Evolutionary conservation across 768 basidiomycete genomes (phyloP).

Genomic region (Tubosaeta sp.): DNA sequence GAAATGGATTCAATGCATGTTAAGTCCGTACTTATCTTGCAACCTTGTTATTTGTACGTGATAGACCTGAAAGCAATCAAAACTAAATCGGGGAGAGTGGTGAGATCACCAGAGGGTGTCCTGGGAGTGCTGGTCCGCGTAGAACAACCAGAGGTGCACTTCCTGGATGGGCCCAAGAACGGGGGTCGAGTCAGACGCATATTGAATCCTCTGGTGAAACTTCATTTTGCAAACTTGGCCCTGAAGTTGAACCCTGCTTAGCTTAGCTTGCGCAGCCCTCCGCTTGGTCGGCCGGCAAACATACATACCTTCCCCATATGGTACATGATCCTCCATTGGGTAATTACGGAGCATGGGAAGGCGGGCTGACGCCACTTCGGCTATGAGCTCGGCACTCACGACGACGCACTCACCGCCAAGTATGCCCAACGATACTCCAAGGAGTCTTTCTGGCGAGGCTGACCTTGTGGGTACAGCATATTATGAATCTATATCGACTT

Average conservation of each 20-base stretch:
- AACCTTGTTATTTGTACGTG: slow-evolving; percentile 25
- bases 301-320: background rate
- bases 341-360: background rate
- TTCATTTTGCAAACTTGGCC: background rate
- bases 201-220: background rate
- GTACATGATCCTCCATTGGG: background rate
- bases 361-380: background rate
- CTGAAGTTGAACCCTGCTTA: background rate
- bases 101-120: slow-evolving; percentile 17
- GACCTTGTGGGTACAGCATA: slow-evolving; percentile 38
- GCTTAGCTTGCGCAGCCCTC: background rate
- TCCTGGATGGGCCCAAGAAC: background rate
- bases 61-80: slow-evolving; percentile 9
- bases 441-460: slow-evolving; percentile 60
- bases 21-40: background rate
- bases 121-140: background rate
- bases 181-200: background rate
- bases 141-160: background rate
- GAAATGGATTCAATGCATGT: slow-evolving; percentile 8
- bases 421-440: slow-evolving; percentile 51
- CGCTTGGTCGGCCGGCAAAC: background rate
- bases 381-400: background rate
- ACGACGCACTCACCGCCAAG: background rate
- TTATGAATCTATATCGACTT: slow-evolving; percentile 10
- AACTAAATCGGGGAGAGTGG: slow-evolving; percentile 23